Evolutionary conservation across 1,284 basidiomycete genomes (phyloP).

Genomic region (Thelephora terrestris): DNA sequence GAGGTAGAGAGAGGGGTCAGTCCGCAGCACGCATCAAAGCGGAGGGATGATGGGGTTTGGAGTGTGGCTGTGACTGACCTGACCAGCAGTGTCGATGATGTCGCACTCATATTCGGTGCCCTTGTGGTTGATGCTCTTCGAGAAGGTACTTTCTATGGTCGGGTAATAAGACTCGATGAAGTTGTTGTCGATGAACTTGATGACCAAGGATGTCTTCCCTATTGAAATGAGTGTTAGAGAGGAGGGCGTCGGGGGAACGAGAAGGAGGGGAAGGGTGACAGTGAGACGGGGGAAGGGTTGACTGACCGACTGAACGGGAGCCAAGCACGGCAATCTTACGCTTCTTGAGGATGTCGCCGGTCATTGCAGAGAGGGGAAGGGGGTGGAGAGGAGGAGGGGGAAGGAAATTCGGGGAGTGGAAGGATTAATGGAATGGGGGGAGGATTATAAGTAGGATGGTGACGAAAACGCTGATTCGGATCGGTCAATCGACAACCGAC

Average conservation of each 20-base stretch:
- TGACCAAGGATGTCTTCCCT: slow-evolving; percentile 76
- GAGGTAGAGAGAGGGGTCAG: slow-evolving; percentile 3
- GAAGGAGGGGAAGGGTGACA: slow-evolving; percentile 7
- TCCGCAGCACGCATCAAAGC: slow-evolving; percentile 3
- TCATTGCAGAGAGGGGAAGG: slow-evolving; percentile 24
- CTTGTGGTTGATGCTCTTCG: slow-evolving; percentile 78
- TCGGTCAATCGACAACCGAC: too few species aligned
- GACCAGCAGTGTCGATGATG: slow-evolving; percentile 98
- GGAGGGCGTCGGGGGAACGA: slow-evolving; percentile 4
- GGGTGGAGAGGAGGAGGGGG: slow-evolving; percentile 9
- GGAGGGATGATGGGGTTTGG: slow-evolving; percentile 6
- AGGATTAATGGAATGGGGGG: slow-evolving; percentile 1
- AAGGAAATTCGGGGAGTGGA: slow-evolving; percentile 5
- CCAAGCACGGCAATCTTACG: slow-evolving; percentile 80
- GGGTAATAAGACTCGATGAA: slow-evolving; percentile 85
- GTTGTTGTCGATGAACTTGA: slow-evolving; percentile 62
- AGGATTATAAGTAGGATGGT: not conserved
- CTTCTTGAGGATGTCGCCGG: slow-evolving; percentile 61
- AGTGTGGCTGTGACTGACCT: slow-evolving; percentile 34
- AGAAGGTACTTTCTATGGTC: slow-evolving; percentile 87
- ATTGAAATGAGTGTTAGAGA: slow-evolving; percentile 10
- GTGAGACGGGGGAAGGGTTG: slow-evolving; percentile 11
- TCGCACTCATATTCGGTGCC: slow-evolving; percentile 89
- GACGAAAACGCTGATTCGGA: too few species aligned
- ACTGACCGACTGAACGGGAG: slow-evolving; percentile 70